Conservation (phyloP, 2,329 filamentous ascomycete genomes). For the Ophiostoma novo-ulmi region DNA sequence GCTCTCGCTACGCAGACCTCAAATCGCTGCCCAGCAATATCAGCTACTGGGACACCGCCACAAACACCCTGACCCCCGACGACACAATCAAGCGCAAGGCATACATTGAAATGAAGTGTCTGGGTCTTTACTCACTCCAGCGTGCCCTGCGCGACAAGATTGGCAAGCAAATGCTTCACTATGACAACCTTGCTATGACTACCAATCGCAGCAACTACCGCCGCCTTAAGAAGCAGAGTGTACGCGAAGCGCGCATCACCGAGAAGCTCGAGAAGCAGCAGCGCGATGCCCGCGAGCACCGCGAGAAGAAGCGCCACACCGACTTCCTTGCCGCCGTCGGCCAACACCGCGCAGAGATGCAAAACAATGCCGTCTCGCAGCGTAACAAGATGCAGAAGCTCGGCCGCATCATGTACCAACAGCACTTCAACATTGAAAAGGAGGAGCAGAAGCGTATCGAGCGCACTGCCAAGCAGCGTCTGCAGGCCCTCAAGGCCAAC, state of each 20-base stretch:
- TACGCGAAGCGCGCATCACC: constrained; percentile 91
- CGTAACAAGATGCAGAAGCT: constrained; percentile 76
- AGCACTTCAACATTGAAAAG: constrained; percentile 96
- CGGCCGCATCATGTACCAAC: constrained; percentile 78
- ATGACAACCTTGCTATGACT: constrained; percentile 94
- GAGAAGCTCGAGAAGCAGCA: constrained; percentile 99
- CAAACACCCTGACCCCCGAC: constrained; percentile 62
- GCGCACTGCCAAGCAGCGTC: constrained; percentile 96
- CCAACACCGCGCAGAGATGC: constrained; percentile 73
- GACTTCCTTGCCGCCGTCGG: constrained; percentile 87
- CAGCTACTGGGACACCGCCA: constrained; percentile 76
- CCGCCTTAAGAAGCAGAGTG: constrained; percentile 92
- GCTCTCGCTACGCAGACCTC: constrained; percentile 75
- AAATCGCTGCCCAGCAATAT: constrained; percentile 80
- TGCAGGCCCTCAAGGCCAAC: constrained; percentile 96
- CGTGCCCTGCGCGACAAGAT: constrained; percentile 79
- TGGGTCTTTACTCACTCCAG: constrained; percentile 84
- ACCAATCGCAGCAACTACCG: constrained; percentile 88
- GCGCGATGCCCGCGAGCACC: constrained; percentile 86
- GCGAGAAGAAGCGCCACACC: constrained; percentile 94
- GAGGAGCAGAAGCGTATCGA: constrained; percentile 99
- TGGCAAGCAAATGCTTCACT: constrained; percentile 86
- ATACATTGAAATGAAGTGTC: constrained; percentile 90
- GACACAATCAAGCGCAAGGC: constrained; percentile 82
- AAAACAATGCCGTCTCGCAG: constrained; percentile 60